Evolutionary conservation across 352 stramenopile genomes (phyloP), one percentile per base, ranked within the genome.

Genomic region (Phytophthora brassicae): DNA sequence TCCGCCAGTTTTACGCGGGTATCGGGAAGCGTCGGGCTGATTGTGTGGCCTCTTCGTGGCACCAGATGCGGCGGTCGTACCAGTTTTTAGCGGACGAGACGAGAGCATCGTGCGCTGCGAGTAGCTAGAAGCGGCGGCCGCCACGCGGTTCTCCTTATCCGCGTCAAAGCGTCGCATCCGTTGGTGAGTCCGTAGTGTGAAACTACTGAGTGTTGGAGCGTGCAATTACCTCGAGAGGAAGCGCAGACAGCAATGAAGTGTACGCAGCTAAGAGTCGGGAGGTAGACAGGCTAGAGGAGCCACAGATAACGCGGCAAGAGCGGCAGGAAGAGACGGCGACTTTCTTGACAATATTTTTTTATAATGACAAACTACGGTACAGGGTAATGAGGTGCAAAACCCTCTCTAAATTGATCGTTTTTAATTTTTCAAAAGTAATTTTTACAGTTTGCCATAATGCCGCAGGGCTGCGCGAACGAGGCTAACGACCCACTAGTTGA

Each of bases 401-500:
- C n/a, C n/a, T n/a, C n/a, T n/a, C n/a, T n/a, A n/a, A n/a, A n/a
- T n/a, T n/a, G n/a, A n/a, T n/a, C n/a, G n/a, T n/a, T n/a, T n/a
- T n/a, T n/a, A n/a, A n/a, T n/a, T 31, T 31, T 31, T 31, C 26
- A 31, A 31, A 31, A 31, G 26, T n/a, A n/a, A n/a, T n/a, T 31
- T 31, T 8, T 8, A 8, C 35, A 41, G 6, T 41, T 5, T 8
- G 19, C 9, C n/a, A 41, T 41, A 16, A 81, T 55, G n/a, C 24
- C 45, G 0, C 69, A 80, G 24, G 74, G 75, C 48, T 93, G 84
- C 39, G 66, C 66, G 31, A 60, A 90, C 39, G 74, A 62, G 14
- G 81, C 36, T 35, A 95, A 95, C 62, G 81, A 89, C 44, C 24
- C 74, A 53, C 58, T 95, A 3, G 77, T 90, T n/a, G 78, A 89